Evolutionary conservation across 1,284 basidiomycete genomes (phyloP).

Genomic region (Ustilago esculenta): DNA sequence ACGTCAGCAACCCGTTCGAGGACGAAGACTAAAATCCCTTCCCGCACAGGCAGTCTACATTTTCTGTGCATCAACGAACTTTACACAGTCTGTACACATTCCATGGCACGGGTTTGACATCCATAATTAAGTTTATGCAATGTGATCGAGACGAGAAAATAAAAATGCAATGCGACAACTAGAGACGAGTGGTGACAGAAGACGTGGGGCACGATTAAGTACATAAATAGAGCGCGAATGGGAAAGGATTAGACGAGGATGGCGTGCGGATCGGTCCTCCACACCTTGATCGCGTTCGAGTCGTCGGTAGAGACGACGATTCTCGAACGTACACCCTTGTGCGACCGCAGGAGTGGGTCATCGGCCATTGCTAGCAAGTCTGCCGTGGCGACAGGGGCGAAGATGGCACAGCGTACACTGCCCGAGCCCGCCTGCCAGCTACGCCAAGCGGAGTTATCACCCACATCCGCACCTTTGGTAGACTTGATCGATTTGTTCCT

Average conservation of each 20-base stretch:
- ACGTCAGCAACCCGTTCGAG: slow-evolving; percentile 60
- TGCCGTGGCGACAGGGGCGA: slow-evolving; percentile 44
- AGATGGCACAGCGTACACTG: slow-evolving; percentile 49
- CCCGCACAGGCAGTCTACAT: not conserved
- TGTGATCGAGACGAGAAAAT: not conserved
- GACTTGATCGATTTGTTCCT: slow-evolving; percentile 21
- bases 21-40: slow-evolving; percentile 53
- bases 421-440: slow-evolving; percentile 45
- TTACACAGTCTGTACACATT: too few species aligned
- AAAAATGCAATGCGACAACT: too few species aligned
- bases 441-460: slow-evolving; percentile 27
- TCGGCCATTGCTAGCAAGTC: slow-evolving; percentile 23
- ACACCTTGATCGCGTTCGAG: slow-evolving; percentile 33
- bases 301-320: slow-evolving; percentile 58
- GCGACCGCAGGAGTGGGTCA: slow-evolving; percentile 31
- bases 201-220: not conserved
- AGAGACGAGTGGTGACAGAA: slow-evolving; percentile 1
- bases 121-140: too few species aligned
- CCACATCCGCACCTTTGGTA: slow-evolving; percentile 2
- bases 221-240: too few species aligned
- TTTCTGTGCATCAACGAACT: too few species aligned
- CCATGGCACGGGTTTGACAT: too few species aligned
- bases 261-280: slow-evolving; percentile 45
- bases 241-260: slow-evolving; percentile 17
- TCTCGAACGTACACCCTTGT: slow-evolving; percentile 4